A percentile compares a stretch with the other conserved stretches of the same genome.
These are phyloP conservation scores for Cryptococcus sp. DNA, from an alignment of 1,284 basidiomycete species.

Conservation along the genomic window DNA sequence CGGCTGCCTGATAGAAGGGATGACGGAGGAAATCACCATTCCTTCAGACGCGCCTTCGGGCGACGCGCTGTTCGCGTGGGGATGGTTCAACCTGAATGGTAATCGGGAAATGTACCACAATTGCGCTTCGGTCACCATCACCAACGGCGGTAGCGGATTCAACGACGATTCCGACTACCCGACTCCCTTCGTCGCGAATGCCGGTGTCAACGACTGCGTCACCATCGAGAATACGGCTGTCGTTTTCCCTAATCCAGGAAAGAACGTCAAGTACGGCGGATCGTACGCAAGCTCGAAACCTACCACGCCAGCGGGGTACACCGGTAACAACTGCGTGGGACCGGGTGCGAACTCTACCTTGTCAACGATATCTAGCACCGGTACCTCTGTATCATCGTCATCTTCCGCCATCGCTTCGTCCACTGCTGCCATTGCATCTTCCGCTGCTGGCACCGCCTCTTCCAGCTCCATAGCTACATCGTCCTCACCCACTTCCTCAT, in stretches of 20 bases:
- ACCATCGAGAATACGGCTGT: constrained; percentile 37
- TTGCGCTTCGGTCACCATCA: constrained; percentile 53
- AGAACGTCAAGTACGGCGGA: constrained; percentile 37
- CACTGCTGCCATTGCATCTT: constrained; percentile 1
- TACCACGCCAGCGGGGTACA: constrained; percentile 22
- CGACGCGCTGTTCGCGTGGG: constrained; percentile 54
- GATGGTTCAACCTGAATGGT: constrained; percentile 53
- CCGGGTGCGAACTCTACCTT: constrained; percentile 12
- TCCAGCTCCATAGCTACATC: neutral
- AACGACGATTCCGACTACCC: constrained; percentile 31
- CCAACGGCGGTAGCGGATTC: constrained; percentile 37
- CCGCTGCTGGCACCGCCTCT: neutral
- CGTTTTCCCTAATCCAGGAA: constrained; percentile 47
- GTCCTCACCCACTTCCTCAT: neutral
- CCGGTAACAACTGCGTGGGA: constrained; percentile 27
- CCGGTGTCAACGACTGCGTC: constrained; percentile 41
- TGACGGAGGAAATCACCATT: constrained; percentile 42
- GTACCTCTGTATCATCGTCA: neutral
- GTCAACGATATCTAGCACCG: neutral
- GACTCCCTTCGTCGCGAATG: constrained; percentile 52
- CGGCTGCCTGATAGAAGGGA: constrained; percentile 44
- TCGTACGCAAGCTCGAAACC: constrained; percentile 23
- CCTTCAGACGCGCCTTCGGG: constrained; percentile 48
- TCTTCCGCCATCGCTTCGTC: constrained; percentile 1
- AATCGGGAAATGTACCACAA: constrained; percentile 54